Evolutionary conservation across 352 stramenopile genomes (phyloP).

Genomic region (Halophytophthora batemanensis): DNA sequence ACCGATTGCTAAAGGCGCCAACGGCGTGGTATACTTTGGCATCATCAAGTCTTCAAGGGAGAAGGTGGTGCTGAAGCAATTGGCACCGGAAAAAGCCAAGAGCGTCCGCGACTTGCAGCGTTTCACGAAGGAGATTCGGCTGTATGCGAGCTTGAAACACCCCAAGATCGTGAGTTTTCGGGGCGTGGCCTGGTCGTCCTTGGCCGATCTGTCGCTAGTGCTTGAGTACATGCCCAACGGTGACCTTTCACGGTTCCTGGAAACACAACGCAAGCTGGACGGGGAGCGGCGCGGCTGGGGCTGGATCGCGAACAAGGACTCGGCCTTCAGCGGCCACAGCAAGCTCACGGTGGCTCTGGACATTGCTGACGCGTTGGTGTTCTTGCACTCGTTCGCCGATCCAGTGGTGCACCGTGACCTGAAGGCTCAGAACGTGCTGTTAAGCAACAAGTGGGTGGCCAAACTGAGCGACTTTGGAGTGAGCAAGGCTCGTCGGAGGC

Average conservation of each 20-base stretch:
- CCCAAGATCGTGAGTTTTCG: constrained; percentile 48
- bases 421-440: constrained; percentile 56
- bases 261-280: constrained; percentile 23
- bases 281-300: constrained; percentile 29
- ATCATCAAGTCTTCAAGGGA: constrained; percentile 21
- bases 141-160: constrained; percentile 44
- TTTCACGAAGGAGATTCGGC: constrained; percentile 53
- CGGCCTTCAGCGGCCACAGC: constrained; percentile 19
- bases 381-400: constrained; percentile 37
- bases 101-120: constrained; percentile 30
- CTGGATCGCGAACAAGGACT: constrained; percentile 24
- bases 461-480: constrained; percentile 67
- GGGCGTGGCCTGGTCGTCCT: constrained; percentile 42
- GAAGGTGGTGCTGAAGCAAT: constrained; percentile 51
- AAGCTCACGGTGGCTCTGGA: constrained; percentile 35
- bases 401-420: constrained; percentile 56
- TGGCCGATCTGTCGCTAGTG: constrained; percentile 43
- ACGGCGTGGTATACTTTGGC: constrained; percentile 49
- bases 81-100: constrained; percentile 44
- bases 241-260: constrained; percentile 31
- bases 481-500: constrained; percentile 30
- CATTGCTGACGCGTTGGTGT: constrained; percentile 35
- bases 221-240: constrained; percentile 49
- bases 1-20: constrained; percentile 49
- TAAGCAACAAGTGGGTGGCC: constrained; percentile 41